Percentiles rank a stretch among this genome's conserved stretches.
phyloP scores from a whole-genome alignment of 73 alveolate species.

The Paramecium biaurelia region DNA sequence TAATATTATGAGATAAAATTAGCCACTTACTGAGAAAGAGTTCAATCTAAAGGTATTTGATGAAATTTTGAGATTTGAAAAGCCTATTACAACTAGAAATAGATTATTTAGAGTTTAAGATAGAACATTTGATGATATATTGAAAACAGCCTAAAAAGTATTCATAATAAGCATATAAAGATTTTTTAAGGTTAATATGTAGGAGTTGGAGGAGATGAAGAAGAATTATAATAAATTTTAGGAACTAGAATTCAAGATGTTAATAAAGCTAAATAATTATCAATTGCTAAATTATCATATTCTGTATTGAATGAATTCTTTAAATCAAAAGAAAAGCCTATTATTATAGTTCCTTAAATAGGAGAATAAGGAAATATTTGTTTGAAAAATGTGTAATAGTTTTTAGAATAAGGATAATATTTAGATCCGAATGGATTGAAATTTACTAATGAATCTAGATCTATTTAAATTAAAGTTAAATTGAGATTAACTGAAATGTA shows the following conservation, averaged over 20 bases:
- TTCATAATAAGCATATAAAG: not conserved
- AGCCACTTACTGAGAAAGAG: conserved; percentile 19
- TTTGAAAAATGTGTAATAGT: conserved; percentile 61
- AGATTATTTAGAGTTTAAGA: conserved; percentile 44
- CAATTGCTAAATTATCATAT: not conserved
- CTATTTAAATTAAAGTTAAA: not conserved
- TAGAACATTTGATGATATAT: conserved; percentile 19
- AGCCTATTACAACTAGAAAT: conserved; percentile 40
- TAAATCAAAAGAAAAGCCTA: conserved; percentile 64
- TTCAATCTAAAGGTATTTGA: conserved; percentile 26
- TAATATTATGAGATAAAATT: not conserved
- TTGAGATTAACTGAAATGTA: conserved; percentile 33
- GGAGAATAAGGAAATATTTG: conserved; percentile 66
- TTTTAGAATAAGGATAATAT: conserved; percentile 69
- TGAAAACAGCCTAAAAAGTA: conserved; percentile 15
- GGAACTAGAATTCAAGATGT: not conserved
- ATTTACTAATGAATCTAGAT: conserved; percentile 28
- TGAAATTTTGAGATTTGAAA: conserved; percentile 45
- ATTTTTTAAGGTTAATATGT: conserved; percentile 8
- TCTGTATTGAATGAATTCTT: conserved; percentile 15
- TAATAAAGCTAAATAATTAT: not conserved
- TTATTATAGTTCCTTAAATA: conserved; percentile 72
- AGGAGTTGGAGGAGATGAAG: not conserved
- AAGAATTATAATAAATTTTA: not conserved
- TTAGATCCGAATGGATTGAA: conserved; percentile 32